A percentile compares a stretch with the other conserved stretches of the same genome.
Conservation (phyloP, 306 rosid genomes). For the Mimosa pudica region DNA sequence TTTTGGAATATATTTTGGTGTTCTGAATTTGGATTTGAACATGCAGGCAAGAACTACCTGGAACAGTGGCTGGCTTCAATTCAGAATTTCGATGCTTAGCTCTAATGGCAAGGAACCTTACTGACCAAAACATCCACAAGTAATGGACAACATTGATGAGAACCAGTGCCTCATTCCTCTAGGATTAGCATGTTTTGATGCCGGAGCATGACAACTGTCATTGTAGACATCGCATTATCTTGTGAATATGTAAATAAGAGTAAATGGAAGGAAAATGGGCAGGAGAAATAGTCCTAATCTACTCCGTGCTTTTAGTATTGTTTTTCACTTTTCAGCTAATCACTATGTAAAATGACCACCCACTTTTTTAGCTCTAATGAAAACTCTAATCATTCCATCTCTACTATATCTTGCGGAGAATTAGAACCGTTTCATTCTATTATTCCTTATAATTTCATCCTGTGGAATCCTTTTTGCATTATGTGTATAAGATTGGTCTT, state of each 20-base stretch:
- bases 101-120: constrained; percentile 1
- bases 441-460: neutral
- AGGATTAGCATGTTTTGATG: neutral
- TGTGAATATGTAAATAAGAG: constrained; percentile 34
- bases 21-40: constrained; percentile 49
- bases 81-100: constrained; percentile 57
- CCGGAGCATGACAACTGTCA: constrained; percentile 13
- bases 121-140: neutral
- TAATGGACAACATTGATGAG: neutral
- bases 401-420: neutral
- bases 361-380: neutral
- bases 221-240: constrained; percentile 11
- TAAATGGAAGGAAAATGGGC: constrained; percentile 21
- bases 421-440: neutral
- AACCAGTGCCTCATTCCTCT: neutral
- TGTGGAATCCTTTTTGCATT: neutral
- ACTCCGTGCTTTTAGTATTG: neutral
- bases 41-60: constrained; percentile 58
- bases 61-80: constrained; percentile 77
- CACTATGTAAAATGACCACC: constrained; percentile 1
- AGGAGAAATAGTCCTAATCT: neutral
- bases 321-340: neutral
- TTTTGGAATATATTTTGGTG: neutral
- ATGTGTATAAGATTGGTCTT: neutral
- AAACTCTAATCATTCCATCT: neutral